These are phyloP conservation scores for Fraxinus latifolia DNA, from an alignment of 305 asterid genomes.

Conservation along the genomic window DNA sequence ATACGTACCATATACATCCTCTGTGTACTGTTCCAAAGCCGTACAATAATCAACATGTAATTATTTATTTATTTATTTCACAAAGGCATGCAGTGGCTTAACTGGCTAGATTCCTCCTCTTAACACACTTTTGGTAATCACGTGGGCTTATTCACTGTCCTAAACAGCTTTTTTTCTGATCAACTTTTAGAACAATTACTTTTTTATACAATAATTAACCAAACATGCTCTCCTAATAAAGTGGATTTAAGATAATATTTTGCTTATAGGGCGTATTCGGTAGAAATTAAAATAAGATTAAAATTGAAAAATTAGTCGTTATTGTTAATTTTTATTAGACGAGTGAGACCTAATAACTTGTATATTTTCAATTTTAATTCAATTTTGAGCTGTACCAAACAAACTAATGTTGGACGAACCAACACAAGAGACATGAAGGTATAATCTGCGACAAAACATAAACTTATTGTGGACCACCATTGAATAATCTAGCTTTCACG, in stretches of 20 bases:
- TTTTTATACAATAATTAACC: background rate
- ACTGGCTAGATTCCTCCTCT: conserved; percentile 12
- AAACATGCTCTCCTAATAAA: background rate
- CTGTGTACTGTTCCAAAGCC: background rate
- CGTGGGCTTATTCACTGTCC: conserved; percentile 1
- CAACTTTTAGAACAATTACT: background rate
- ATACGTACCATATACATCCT: background rate
- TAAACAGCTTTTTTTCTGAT: background rate
- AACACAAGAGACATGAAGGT: conserved; percentile 26
- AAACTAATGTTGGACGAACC: conserved; percentile 12
- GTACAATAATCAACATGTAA: background rate
- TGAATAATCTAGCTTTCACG: conserved; percentile 18
- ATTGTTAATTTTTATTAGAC: no score
- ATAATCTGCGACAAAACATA: background rate
- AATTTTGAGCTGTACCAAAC: no score
- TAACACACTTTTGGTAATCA: conserved; percentile 7
- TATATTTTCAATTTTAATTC: no score
- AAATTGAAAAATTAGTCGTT: no score
- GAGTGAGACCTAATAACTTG: no score
- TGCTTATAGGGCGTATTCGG: background rate
- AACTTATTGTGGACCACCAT: conserved; percentile 1
- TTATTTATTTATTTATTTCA: background rate
- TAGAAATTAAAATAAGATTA: no score
- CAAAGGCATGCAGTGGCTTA: background rate
- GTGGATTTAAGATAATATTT: background rate